A percentile compares a stretch with the other conserved stretches of the same genome.
Conservation (phyloP, 176 grass and related monocot species). For the Pontederia paniculata region DNA sequence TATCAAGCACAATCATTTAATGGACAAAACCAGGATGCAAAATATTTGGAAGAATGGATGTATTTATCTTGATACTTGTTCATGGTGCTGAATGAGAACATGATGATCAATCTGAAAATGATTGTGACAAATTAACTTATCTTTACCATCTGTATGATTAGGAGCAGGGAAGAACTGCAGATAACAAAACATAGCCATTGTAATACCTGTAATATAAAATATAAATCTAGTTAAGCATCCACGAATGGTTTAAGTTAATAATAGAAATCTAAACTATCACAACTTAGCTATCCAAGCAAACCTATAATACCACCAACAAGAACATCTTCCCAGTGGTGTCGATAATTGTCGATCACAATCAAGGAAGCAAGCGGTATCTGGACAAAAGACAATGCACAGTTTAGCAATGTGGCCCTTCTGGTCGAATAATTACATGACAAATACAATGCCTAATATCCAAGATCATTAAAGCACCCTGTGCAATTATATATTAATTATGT, state of each 20-base stretch:
- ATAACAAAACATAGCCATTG: constrained; percentile 43
- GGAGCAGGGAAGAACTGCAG: constrained; percentile 77
- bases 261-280: not conserved
- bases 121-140: no score
- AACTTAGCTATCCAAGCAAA: constrained; percentile 15
- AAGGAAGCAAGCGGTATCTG: constrained; percentile 54
- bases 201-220: constrained; percentile 50
- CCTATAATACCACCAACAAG: constrained; percentile 56
- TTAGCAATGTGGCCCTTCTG: constrained; percentile 51
- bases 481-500: not conserved
- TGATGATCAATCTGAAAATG: no score
- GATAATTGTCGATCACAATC: constrained; percentile 65
- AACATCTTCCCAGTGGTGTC: constrained; percentile 84
- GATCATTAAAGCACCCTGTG: constrained; percentile 73
- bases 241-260: not conserved
- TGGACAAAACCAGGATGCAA: no score
- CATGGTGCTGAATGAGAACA: no score
- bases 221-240: not conserved
- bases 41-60: no score
- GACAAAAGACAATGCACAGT: constrained; percentile 74
- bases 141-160: constrained; percentile 50
- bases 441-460: constrained; percentile 67
- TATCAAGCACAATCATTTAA: no score
- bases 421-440: constrained; percentile 68
- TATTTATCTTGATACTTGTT: no score